Conservation (phyloP, 495 filamentous ascomycete genomes). For the Penicillium atrosanguineum region DNA sequence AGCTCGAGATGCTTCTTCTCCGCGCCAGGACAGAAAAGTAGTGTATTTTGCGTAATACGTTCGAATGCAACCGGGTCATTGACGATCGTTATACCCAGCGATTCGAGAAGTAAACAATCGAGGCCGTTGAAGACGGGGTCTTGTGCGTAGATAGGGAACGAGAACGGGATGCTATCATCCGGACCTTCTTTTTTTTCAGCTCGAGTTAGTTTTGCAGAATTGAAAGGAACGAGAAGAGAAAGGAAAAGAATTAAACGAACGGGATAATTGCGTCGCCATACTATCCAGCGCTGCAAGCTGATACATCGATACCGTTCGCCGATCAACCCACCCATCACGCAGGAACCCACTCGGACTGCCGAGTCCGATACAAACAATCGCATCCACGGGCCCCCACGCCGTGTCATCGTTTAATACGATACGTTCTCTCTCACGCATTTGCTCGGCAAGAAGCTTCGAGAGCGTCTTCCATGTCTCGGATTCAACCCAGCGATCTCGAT, state of each 20-base stretch:
- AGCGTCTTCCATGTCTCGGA: slow-evolving; percentile 31
- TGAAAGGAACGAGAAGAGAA: neutral
- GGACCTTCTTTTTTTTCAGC: neutral
- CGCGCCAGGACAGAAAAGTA: slow-evolving; percentile 62
- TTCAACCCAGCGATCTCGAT: slow-evolving; percentile 26
- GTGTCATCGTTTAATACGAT: neutral
- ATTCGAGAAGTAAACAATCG: slow-evolving; percentile 57
- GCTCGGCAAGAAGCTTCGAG: slow-evolving; percentile 3
- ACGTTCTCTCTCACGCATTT: neutral
- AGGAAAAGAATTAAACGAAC: slow-evolving; percentile 11
- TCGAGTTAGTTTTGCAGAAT: too few relatives aligned
- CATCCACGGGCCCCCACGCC: slow-evolving; percentile 10
- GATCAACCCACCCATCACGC: slow-evolving; percentile 47
- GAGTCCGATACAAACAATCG: slow-evolving; percentile 52
- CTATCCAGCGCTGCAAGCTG: slow-evolving; percentile 62
- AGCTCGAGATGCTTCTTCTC: slow-evolving; percentile 38
- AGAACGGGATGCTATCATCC: neutral
- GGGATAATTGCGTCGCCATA: slow-evolving; percentile 39
- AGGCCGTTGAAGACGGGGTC: slow-evolving; percentile 66
- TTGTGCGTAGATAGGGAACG: slow-evolving; percentile 53
- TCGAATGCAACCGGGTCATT: slow-evolving; percentile 57
- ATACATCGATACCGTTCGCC: slow-evolving; percentile 42
- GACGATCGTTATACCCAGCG: slow-evolving; percentile 53
- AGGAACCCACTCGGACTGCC: slow-evolving; percentile 50
- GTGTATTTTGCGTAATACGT: slow-evolving; percentile 46